Base-by-base conservation (phyloP, 495 filamentous ascomycete genomes). In the Tuber borchii region DNA sequence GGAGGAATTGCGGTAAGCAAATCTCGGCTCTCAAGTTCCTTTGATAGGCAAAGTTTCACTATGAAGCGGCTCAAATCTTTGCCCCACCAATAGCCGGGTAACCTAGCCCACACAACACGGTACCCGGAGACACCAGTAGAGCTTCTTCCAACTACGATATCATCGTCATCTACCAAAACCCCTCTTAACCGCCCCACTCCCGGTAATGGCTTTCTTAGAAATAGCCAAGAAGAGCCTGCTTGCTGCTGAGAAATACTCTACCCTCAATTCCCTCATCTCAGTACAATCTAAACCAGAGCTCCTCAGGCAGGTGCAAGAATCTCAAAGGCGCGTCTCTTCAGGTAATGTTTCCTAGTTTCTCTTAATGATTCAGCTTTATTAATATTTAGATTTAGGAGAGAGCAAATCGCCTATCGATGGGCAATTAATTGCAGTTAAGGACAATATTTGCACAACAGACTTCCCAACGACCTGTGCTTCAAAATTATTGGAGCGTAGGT, bases 401-500 rank as follows among this genome's bases (percentile, higher is more conserved):
- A 22, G 72, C 31, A 78, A 73, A 44, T 84, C 79, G 48, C 14
- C 42, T 2, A 80, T 86, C 51, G 78, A 85, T 71, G 90, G 90
- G 46, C 85, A 85, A n/a, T 74, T 90, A 37, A 87, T 93, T 45
- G 88, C 89, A 8, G 84, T 93, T 72, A 93, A 93, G 82, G 91
- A 93, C 82, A 93, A 93, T 78, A 93, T 93, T 75, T 90, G 88
- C 84, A 92, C 91, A 2, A 85, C 84, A 56, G 86, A 88, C 40
- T 81, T 90, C 14, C 89, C 89, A 22, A 93, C 91, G 16, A 92
- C 91, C 73, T 91, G 90, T 81, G 90, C 87, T 45, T 93, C 91
- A 7, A 84, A 83, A 12, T 87, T 88, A 71, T 83, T 93, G 26
- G 84, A 87, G 71, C 84, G 84, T 80, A 91, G 88, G 82, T 70